phyloP scores from a whole-genome alignment of 352 stramenopile species.

The Phytopythium cucurbitacearum region DNA sequence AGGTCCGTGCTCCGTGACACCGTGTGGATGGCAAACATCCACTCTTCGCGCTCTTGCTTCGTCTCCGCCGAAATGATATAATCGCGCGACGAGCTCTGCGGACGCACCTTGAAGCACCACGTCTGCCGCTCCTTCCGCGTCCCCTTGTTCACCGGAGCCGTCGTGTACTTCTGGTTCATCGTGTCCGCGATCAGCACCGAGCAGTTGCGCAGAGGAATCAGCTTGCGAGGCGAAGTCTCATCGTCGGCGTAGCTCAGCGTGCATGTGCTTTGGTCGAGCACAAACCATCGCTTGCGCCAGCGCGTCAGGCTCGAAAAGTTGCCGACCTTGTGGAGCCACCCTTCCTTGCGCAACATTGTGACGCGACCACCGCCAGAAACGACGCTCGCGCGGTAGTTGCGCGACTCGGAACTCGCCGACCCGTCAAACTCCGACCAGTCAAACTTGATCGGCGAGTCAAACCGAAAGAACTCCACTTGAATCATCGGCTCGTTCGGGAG shows the following conservation, averaged over 20 bases:
- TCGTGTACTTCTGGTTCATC: constrained; percentile 87
- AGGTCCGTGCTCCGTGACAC: constrained; percentile 21
- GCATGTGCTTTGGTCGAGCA: constrained; percentile 72
- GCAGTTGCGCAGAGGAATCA: constrained; percentile 71
- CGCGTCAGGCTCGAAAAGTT: constrained; percentile 66
- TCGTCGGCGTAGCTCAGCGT: constrained; percentile 80
- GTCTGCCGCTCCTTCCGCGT: constrained; percentile 77
- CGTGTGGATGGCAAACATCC: constrained; percentile 83
- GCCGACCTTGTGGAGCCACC: constrained; percentile 82
- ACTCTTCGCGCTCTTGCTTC: constrained; percentile 88
- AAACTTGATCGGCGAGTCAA: constrained; percentile 65
- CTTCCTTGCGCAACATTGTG: constrained; percentile 67
- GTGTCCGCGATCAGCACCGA: constrained; percentile 70
- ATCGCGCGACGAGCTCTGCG: constrained; percentile 68
- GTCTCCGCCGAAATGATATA: constrained; percentile 85
- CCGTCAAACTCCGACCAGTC: constrained; percentile 45
- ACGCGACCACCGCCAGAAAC: constrained; percentile 40
- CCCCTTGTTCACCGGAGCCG: constrained; percentile 79
- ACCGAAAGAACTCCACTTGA: constrained; percentile 64
- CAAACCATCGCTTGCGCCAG: constrained; percentile 77
- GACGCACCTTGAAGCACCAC: constrained; percentile 83
- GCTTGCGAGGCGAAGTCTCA: constrained; percentile 52
- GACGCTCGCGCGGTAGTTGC: constrained; percentile 8
- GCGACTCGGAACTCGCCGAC: constrained; percentile 1
- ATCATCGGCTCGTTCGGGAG: constrained; percentile 65